Evolutionary conservation across 2,329 filamentous ascomycete genomes (phyloP), one percentile per base, ranked within the genome.

Genomic region (Fusarium robinianum): DNA sequence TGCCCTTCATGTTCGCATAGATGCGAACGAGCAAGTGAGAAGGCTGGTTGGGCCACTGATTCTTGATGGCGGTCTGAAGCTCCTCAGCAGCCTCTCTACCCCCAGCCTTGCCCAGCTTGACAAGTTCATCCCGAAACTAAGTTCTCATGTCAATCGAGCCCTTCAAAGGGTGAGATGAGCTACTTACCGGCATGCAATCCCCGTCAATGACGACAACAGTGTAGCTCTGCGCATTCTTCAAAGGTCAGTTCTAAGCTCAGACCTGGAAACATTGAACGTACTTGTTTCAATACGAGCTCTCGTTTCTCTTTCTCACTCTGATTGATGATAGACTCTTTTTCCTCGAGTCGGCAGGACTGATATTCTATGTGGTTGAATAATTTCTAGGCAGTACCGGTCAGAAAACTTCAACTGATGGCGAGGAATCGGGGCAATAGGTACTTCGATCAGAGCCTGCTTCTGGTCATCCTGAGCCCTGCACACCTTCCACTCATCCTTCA

Each of bases 201-300:
- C 69, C 69, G 48, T 71, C 69, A 41, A 71, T 61, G 11, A 72
- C 41, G 27, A 70, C 66, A 8, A 61, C 63, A 39, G 62, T 63
- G 54, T 63, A 70, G 44, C 32, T 47, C 12, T 60, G 46, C 10
- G 47, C 49, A 27, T 51, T 49, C 61, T 62, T 21, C 9, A 8
- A 7, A 19, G 8, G 18, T 38, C 9, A 44, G 19, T 35, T n/a
- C 14, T 11, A 31, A n/a, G n/a, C n/a, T n/a, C n/a, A n/a, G n/a
- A n/a, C n/a, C n/a, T n/a, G n/a, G n/a, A n/a, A n/a, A n/a, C n/a
- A n/a, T n/a, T n/a, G n/a, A n/a, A n/a, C n/a, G n/a, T n/a, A n/a
- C 21, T 24, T 31, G 25, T n/a, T 25, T 23, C 6, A 23, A 10
- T 7, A 18, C 16, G 12, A 24, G n/a, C n/a, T n/a, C n/a, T n/a